Evolutionary conservation across 2,329 filamentous ascomycete species (phyloP).

Genomic region (Cladophialophora chaetospira): DNA sequence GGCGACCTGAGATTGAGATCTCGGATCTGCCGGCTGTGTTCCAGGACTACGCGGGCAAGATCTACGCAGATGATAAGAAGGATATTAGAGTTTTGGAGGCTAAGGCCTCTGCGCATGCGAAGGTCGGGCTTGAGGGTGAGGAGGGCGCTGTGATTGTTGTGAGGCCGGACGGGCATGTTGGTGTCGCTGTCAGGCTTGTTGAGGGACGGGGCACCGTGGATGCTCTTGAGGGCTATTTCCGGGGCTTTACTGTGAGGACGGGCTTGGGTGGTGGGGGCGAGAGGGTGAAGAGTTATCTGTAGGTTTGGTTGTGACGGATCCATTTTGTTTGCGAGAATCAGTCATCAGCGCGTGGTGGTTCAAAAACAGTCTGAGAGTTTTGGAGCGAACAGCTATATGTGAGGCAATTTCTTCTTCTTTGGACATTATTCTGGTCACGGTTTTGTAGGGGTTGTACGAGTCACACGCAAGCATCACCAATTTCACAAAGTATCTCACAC

Average conservation of each 20-base stretch:
- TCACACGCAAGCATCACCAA: too few relatives aligned
- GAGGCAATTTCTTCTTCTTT: too few relatives aligned
- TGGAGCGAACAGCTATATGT: too few relatives aligned
- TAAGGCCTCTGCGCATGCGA: slow-evolving; percentile 75
- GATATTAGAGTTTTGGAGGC: slow-evolving; percentile 70
- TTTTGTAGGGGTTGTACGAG: too few relatives aligned
- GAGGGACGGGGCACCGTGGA: slow-evolving; percentile 79
- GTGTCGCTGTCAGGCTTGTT: slow-evolving; percentile 70
- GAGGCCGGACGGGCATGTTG: slow-evolving; percentile 84
- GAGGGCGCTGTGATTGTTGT: slow-evolving; percentile 78
- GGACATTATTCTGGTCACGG: too few relatives aligned
- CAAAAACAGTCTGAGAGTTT: too few relatives aligned
- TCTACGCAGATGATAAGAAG: slow-evolving; percentile 83
- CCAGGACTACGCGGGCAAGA: slow-evolving; percentile 74
- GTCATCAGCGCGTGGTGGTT: too few relatives aligned
- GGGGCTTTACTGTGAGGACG: slow-evolving; percentile 8
- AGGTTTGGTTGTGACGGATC: background rate
- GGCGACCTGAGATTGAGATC: slow-evolving; percentile 72
- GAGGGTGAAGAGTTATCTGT: slow-evolving; percentile 19
- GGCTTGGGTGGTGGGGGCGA: slow-evolving; percentile 21
- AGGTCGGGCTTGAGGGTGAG: slow-evolving; percentile 67
- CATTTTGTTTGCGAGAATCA: background rate
- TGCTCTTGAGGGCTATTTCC: slow-evolving; percentile 79
- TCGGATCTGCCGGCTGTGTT: slow-evolving; percentile 70
- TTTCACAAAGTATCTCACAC: too few relatives aligned